Evolutionary conservation across 371 early-diverging fungal genomes (phyloP), one percentile per base, ranked within the genome.

Genomic region (Amoeboaphelidium protococcarum): DNA sequence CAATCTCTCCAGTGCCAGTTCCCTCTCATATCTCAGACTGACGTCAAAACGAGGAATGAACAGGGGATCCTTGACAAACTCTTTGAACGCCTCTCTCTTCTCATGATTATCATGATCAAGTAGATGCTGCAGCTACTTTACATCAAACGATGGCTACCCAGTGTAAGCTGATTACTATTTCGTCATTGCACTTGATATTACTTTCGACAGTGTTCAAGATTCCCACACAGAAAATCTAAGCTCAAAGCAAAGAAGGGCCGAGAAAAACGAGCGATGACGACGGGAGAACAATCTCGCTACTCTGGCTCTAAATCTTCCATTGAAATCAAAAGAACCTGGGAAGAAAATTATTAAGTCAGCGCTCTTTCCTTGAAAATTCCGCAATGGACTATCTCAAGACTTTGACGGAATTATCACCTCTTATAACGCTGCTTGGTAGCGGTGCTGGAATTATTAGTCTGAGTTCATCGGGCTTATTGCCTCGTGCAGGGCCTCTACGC

Each of bases 1-100:
- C 27, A 77, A 64, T 37, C 76, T 57, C 55, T 74, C 68, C 16
- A 73, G 63, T 6, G 79, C 76, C 42, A 76, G 48, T 45, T 75
- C 76, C 25, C 78, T 66, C 53, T 74, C 67, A 31, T 62, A 61
- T 16, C 59, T 58, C 41, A 72, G 53, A 0, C 48, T 44, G 31
- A 69, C 62, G 49, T 73, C 68, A 53, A 62, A 71, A 37, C 70
- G 67, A 3, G 77, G 77, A 43, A 64, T 57, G 49, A 71, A 78
- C 45, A 78, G 57, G 25, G 72, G 67, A 54, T 69, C 63, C 50
- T 59, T 58, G 55, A 58, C 56, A 47, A 69, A 69, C 47, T 68
- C 55, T 37, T 63, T 58, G 58, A 69, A 58, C 45, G 49, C 44
- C 25, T 52, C 59, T 50, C 75, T 65, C 50, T 68, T 69, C 47